Conservation (phyloP, 140 eudicot genomes). For the Bidens hawaiensis region DNA sequence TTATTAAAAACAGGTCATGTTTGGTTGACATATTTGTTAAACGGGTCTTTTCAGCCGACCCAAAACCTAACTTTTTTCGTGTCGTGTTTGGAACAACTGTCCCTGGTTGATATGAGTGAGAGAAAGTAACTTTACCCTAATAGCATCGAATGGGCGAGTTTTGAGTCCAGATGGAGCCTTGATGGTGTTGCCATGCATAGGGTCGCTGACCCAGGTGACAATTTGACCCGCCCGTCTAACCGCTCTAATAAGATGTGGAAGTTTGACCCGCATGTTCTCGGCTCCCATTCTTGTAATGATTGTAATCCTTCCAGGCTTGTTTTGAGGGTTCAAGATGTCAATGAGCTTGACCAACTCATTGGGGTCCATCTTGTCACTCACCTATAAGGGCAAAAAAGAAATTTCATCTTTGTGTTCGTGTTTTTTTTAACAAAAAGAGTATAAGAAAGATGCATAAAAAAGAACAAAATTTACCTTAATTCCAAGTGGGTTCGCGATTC, state of each 20-base stretch:
- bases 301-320: too few relatives aligned
- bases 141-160: too few relatives aligned
- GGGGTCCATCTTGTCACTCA: slow-evolving; percentile 74
- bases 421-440: not conserved
- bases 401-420: slow-evolving; percentile 16
- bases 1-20: too few relatives aligned
- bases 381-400: slow-evolving; percentile 34
- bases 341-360: slow-evolving; percentile 58
- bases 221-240: too few relatives aligned
- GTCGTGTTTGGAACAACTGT: slow-evolving; percentile 39
- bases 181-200: too few relatives aligned
- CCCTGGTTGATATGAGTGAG: not conserved
- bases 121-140: too few relatives aligned
- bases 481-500: slow-evolving; percentile 68
- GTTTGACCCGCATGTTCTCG: too few relatives aligned
- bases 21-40: too few relatives aligned
- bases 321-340: slow-evolving; percentile 59
- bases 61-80: slow-evolving; percentile 25
- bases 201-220: too few relatives aligned
- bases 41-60: slow-evolving; percentile 1
- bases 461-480: slow-evolving; percentile 40
- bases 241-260: too few relatives aligned
- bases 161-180: too few relatives aligned
- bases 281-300: too few relatives aligned
- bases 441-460: not conserved